Evolutionary conservation across 805 yeast genomes (phyloP).

Genomic region (Saccharomycopsis sp.): DNA sequence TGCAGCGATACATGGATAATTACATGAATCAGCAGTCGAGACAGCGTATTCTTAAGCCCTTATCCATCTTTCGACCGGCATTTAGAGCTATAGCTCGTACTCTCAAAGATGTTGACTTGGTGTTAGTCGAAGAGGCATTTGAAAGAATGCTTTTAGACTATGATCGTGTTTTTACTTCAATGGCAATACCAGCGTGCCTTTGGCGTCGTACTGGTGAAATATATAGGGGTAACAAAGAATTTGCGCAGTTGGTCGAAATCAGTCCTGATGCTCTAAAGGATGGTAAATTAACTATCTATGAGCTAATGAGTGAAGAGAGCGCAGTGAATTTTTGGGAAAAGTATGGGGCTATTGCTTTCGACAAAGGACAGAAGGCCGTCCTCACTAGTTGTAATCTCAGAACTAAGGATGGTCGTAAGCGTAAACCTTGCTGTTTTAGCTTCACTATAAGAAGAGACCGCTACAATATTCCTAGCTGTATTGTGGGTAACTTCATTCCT

Average conservation of each 20-base stretch:
- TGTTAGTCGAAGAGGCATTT: slow-evolving; percentile 87
- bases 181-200: slow-evolving; percentile 96
- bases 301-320: slow-evolving; percentile 90
- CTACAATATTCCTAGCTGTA: slow-evolving; percentile 92
- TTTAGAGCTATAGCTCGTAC: slow-evolving; percentile 89
- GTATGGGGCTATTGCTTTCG: slow-evolving; percentile 93
- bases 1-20: slow-evolving; percentile 87
- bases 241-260: slow-evolving; percentile 88
- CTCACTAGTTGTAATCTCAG: slow-evolving; percentile 84
- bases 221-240: slow-evolving; percentile 90
- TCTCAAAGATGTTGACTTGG: slow-evolving; percentile 83
- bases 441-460: slow-evolving; percentile 89
- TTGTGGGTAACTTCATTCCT: slow-evolving; percentile 92
- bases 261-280: slow-evolving; percentile 85
- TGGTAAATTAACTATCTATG: slow-evolving; percentile 88
- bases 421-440: slow-evolving; percentile 86
- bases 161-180: slow-evolving; percentile 90
- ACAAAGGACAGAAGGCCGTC: slow-evolving; percentile 91
- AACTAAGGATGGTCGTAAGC: slow-evolving; percentile 71
- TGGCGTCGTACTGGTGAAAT: slow-evolving; percentile 98
- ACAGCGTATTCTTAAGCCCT: slow-evolving; percentile 78
- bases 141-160: slow-evolving; percentile 90
- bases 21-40: slow-evolving; percentile 81
- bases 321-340: slow-evolving; percentile 98
- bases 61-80: slow-evolving; percentile 83